Percentiles rank a stretch among this genome's conserved stretches.
These are phyloP conservation scores for Trichosporon faecale DNA, from an alignment of 1,284 basidiomycete genomes.

Conservation along the genomic window DNA sequence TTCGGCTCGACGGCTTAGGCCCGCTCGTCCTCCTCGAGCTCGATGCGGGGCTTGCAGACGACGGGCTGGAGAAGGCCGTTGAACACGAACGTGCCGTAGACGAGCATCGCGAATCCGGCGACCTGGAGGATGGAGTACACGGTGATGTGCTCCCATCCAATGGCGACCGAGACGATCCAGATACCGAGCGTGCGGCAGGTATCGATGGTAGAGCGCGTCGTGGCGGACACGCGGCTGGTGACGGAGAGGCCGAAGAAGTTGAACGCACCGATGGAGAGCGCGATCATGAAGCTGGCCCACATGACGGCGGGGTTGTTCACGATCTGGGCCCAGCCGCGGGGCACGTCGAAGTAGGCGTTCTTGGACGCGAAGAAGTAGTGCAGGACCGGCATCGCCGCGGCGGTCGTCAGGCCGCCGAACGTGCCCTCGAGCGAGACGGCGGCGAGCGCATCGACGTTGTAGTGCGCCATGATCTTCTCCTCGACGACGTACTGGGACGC, in stretches of 20 bases:
- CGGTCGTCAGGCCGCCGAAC: slow-evolving; percentile 72
- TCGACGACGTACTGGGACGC: slow-evolving; percentile 66
- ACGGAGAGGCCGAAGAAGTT: slow-evolving; percentile 94
- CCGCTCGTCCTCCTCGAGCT: slow-evolving; percentile 35
- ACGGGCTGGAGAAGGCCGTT: slow-evolving; percentile 68
- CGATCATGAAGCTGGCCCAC: slow-evolving; percentile 72
- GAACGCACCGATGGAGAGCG: slow-evolving; percentile 83
- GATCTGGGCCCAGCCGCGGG: slow-evolving; percentile 86
- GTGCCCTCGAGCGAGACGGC: slow-evolving; percentile 94
- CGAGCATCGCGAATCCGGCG: slow-evolving; percentile 81
- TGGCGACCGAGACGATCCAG: slow-evolving; percentile 68
- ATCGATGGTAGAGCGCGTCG: slow-evolving; percentile 84
- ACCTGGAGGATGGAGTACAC: slow-evolving; percentile 83
- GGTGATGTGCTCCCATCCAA: slow-evolving; percentile 89
- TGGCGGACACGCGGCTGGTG: slow-evolving; percentile 83
- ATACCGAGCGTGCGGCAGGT: slow-evolving; percentile 90
- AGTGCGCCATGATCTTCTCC: slow-evolving; percentile 85
- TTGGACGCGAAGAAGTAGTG: slow-evolving; percentile 59
- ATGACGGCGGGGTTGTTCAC: slow-evolving; percentile 73
- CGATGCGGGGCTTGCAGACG: slow-evolving; percentile 52
- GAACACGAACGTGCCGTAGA: slow-evolving; percentile 63
- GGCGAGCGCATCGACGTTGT: slow-evolving; percentile 83
- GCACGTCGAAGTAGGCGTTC: slow-evolving; percentile 86
- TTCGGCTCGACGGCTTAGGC: neutral
- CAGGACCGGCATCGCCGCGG: slow-evolving; percentile 49